Evolutionary conservation across 441 rosid genomes (phyloP).

Genomic region (Populus tomentosa): DNA sequence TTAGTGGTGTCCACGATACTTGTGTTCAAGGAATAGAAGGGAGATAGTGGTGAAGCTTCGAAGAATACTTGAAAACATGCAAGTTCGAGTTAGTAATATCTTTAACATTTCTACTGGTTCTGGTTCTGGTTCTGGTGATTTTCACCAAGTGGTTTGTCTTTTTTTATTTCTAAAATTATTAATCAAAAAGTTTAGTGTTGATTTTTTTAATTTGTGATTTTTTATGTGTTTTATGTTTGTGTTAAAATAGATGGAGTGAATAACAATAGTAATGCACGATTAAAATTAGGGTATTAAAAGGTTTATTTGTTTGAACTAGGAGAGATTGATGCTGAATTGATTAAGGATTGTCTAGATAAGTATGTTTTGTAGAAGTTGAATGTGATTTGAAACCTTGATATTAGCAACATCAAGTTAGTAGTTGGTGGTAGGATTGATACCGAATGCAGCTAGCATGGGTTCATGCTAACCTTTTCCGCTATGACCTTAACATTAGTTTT

Average conservation of each 20-base stretch:
- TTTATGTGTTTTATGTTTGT: background rate
- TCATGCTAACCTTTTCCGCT: background rate
- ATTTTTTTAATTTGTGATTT: background rate
- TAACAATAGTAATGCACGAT: background rate
- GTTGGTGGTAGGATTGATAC: background rate
- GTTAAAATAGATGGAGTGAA: background rate
- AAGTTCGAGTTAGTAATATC: conserved; percentile 82
- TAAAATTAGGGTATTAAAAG: background rate
- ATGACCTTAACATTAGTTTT: background rate
- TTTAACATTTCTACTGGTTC: conserved; percentile 80
- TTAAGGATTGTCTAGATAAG: background rate
- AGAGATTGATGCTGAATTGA: background rate
- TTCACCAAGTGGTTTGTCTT: conserved; percentile 60
- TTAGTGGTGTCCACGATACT: conserved; percentile 69
- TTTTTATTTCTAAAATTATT: background rate
- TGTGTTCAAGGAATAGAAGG: conserved; percentile 67
- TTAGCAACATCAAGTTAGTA: background rate
- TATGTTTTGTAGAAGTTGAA: background rate
- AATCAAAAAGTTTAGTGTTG: background rate
- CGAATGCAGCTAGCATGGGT: background rate
- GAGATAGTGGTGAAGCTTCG: conserved; percentile 88
- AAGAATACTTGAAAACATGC: conserved; percentile 80
- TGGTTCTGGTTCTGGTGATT: conserved; percentile 66
- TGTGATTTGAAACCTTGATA: background rate
- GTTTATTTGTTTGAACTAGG: background rate